Evolutionary conservation across 2,329 filamentous ascomycete genomes (phyloP), one percentile per base, ranked within the genome.

Genomic region (Aspergillus sp.): DNA sequence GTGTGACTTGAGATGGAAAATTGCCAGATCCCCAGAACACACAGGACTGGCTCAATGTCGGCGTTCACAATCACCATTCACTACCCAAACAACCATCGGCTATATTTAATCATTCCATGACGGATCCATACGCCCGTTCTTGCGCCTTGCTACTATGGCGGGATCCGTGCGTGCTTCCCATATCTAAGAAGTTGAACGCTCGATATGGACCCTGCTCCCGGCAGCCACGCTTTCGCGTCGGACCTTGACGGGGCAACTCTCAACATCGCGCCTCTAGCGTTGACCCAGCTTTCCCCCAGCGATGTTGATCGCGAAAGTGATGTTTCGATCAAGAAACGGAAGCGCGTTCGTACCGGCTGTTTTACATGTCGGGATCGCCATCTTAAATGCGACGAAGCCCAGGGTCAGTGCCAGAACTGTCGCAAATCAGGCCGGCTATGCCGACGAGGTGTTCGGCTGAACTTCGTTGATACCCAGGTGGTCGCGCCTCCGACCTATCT

Each of bases 291-390:
- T 21, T 49, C 54, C 1, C 27, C 52, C 3, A 58, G 55, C 23
- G 61, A 59, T 46, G 59, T 56, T 57, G 65, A 60, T 44, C 68
- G 65, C 48, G 68, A 67, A 31, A 70, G 67, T 35, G 62, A 70
- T 14, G 54, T 61, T 4, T 55, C 62, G n/a, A 62, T 67, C 17
- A 68, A 64, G 5, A 93, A 93, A 73, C 87, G 91, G n/a, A 93
- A 89, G 76, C 83, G 93, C 63, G 91, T 96, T 17, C 86, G 93
- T 47, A 97, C 93, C 3, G 93, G 93, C 39, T 97, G 93, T 72
- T 78, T 96, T 64, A 97, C 93, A 2, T 97, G 93, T 74, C 84
- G 93, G 65, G 90, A 96, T 73, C 82, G 92, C 47, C 93, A 96
- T 79, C 79, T 96, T 52, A 96, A 96, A 74, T 96, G 93, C 73